These are phyloP conservation scores for Sisymbrium altissimum DNA, from an alignment of 345 rosid species.

Conservation along the genomic window DNA sequence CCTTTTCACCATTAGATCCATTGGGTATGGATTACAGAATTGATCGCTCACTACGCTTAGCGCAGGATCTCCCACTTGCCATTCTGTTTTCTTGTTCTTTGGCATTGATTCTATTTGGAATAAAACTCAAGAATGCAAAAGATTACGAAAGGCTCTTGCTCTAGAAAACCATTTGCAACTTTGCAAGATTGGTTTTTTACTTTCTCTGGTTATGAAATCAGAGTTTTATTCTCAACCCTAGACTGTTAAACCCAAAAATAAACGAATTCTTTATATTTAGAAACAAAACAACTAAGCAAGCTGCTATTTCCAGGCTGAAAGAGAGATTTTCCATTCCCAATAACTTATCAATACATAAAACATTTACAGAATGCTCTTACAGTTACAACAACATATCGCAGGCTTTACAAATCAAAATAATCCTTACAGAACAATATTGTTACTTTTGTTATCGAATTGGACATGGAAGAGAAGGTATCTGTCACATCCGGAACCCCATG, in stretches of 20 bases:
- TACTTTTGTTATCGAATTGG: background rate
- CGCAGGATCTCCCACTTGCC: conserved; percentile 41
- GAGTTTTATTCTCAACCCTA: conserved; percentile 13
- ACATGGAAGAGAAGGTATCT: background rate
- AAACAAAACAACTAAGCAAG: conserved; percentile 13
- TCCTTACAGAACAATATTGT: background rate
- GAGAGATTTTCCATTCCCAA: conserved; percentile 1
- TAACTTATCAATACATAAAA: background rate
- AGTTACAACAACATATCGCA: conserved; percentile 18
- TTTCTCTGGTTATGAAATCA: conserved; percentile 6
- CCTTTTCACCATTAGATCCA: conserved; percentile 58
- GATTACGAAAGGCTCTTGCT: conserved; percentile 31
- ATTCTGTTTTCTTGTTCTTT: conserved; percentile 29
- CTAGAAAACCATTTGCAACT: background rate
- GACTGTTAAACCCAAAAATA: conserved; percentile 26
- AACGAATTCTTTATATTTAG: conserved; percentile 24
- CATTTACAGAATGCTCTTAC: conserved; percentile 22
- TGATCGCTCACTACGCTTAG: conserved; percentile 53
- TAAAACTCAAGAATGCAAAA: background rate
- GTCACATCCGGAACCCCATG: background rate
- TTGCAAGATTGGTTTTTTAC: background rate
- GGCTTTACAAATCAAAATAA: background rate
- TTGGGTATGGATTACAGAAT: conserved; percentile 56
- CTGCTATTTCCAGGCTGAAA: conserved; percentile 7
- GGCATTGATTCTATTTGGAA: conserved; percentile 32